Conservation (phyloP, 2,329 filamentous ascomycete species). For the Zalaria obscura region DNA sequence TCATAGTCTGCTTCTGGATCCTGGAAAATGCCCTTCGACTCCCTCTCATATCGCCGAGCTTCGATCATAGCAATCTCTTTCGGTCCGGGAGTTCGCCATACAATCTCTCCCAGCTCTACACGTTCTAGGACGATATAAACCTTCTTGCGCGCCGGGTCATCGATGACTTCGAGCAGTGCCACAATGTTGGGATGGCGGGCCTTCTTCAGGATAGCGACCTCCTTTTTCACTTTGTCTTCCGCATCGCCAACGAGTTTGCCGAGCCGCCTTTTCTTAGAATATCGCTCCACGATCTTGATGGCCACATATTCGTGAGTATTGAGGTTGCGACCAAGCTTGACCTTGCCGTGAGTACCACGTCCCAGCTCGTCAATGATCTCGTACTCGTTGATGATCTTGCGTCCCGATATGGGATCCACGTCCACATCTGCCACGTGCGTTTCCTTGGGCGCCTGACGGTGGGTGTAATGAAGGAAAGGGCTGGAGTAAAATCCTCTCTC, state of each 20-base stretch:
- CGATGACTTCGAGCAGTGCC: slow-evolving; percentile 88
- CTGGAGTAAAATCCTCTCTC: slow-evolving; percentile 30
- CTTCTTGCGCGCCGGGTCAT: slow-evolving; percentile 90
- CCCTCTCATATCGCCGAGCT: slow-evolving; percentile 62
- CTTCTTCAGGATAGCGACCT: slow-evolving; percentile 97
- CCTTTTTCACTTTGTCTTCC: slow-evolving; percentile 77
- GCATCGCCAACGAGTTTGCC: slow-evolving; percentile 52
- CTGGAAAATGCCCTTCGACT: slow-evolving; percentile 37
- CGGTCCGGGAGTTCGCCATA: slow-evolving; percentile 81
- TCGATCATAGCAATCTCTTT: slow-evolving; percentile 75
- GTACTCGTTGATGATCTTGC: slow-evolving; percentile 96
- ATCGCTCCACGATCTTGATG: slow-evolving; percentile 96
- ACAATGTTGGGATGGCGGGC: slow-evolving; percentile 96
- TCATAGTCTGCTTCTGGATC: slow-evolving; percentile 27
- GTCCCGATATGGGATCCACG: slow-evolving; percentile 73
- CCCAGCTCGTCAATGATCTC: slow-evolving; percentile 94
- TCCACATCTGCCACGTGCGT: slow-evolving; percentile 88
- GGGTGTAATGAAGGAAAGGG: slow-evolving; percentile 35
- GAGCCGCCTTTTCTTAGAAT: slow-evolving; percentile 84
- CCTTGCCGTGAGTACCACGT: slow-evolving; percentile 90
- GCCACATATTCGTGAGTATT: slow-evolving; percentile 68
- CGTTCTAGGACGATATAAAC: slow-evolving; percentile 97
- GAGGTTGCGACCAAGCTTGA: slow-evolving; percentile 80
- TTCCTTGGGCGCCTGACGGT: slow-evolving; percentile 35
- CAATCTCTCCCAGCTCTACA: slow-evolving; percentile 84